These are phyloP conservation scores for Calonectria fujianensis DNA, from an alignment of 2,329 filamentous ascomycete genomes.

Conservation along the genomic window DNA sequence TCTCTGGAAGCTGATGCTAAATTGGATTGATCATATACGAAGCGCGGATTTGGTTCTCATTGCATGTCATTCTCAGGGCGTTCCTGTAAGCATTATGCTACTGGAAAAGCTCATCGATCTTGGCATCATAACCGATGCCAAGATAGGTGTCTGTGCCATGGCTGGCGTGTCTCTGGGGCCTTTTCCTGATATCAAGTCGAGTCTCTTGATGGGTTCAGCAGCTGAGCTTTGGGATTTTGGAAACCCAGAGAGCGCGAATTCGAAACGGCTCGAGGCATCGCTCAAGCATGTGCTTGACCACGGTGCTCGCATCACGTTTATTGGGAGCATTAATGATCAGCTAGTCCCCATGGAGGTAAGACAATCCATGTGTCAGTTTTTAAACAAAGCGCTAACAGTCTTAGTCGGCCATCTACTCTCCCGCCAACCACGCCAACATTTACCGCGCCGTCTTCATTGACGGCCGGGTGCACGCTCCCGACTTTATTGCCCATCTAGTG, in stretches of 20 bases:
- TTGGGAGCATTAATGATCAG: conserved; percentile 98
- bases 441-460: conserved; percentile 98
- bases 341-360: conserved; percentile 91
- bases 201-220: conserved; percentile 92
- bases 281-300: conserved; percentile 84
- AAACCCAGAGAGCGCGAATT: conserved; percentile 86
- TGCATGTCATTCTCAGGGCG: conserved; percentile 96
- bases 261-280: conserved; percentile 85
- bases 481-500: conserved; percentile 94
- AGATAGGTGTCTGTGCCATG: conserved; percentile 90
- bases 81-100: conserved; percentile 94
- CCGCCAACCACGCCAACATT: conserved; percentile 92
- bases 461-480: conserved; percentile 91
- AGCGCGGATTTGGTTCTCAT: conserved; percentile 92
- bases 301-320: conserved; percentile 88
- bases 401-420: conserved; percentile 90
- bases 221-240: conserved; percentile 96
- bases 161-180: conserved; percentile 96
- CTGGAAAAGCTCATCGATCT: conserved; percentile 94
- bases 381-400: conserved; percentile 46
- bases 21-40: conserved; percentile 94
- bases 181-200: conserved; percentile 92
- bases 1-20: conserved; percentile 94
- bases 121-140: conserved; percentile 84
- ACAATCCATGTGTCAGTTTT: conserved; percentile 26